phyloP scores from a whole-genome alignment of 164 flowering plant species.

The Piper betle region DNA sequence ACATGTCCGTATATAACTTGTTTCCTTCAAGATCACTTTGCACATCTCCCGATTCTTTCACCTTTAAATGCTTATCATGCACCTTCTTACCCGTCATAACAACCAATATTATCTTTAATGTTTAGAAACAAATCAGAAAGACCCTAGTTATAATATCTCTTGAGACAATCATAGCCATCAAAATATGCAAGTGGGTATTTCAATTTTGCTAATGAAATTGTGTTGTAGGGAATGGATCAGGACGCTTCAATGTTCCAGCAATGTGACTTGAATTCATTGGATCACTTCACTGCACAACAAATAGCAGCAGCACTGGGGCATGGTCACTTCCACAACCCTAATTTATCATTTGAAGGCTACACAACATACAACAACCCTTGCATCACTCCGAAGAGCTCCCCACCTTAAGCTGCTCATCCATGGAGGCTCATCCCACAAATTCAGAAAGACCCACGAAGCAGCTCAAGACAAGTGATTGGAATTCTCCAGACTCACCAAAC shows the following conservation, averaged over 20 bases:
- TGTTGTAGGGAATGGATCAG: conserved; percentile 35
- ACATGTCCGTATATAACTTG: neutral
- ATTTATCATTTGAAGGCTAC: conserved; percentile 8
- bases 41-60: neutral
- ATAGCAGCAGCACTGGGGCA: conserved; percentile 33
- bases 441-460: conserved; percentile 35
- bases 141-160: no score
- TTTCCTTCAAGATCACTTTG: neutral
- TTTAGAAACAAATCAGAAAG: no score
- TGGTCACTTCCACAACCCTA: conserved; percentile 17
- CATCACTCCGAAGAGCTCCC: conserved; percentile 4
- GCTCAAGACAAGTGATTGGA: conserved; percentile 36
- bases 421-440: conserved; percentile 7
- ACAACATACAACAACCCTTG: conserved; percentile 14
- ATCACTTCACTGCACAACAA: conserved; percentile 31
- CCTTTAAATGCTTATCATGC: neutral
- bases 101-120: no score
- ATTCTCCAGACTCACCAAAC: conserved; percentile 21
- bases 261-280: conserved; percentile 32
- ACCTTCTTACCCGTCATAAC: neutral
- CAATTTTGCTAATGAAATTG: no score
- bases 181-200: no score
- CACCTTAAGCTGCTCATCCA: conserved; percentile 11
- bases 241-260: conserved; percentile 23
- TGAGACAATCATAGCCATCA: no score